Conservation (phyloP, 179 eudicot species). For the Sideroxylon spinosum region DNA sequence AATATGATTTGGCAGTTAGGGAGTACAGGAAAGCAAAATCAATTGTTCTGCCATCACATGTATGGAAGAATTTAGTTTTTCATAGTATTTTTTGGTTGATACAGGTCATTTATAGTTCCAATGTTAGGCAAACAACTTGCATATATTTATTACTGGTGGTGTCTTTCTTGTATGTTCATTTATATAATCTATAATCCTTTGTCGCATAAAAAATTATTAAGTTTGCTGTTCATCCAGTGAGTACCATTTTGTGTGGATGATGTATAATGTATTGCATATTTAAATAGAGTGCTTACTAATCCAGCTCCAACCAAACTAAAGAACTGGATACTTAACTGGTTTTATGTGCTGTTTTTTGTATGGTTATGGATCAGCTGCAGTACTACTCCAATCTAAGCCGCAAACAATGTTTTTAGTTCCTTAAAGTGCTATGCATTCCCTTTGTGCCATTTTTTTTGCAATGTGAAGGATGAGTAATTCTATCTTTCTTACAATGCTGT, state of each 20-base stretch:
- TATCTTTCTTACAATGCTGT: no score
- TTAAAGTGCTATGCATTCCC: no score
- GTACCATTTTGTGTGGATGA: no score
- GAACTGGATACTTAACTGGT: no score
- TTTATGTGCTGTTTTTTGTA: no score
- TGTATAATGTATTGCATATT: no score
- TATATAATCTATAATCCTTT: neutral
- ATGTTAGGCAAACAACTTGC: neutral
- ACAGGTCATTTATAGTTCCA: neutral
- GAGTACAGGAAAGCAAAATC: conserved; percentile 99
- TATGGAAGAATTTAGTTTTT: conserved; percentile 25
- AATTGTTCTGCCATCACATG: conserved; percentile 95
- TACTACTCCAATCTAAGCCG: neutral
- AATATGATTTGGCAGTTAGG: conserved; percentile 29
- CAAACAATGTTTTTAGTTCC: neutral
- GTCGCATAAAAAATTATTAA: no score
- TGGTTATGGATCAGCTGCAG: neutral
- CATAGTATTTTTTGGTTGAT: conserved; percentile 9
- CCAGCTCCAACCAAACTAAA: no score
- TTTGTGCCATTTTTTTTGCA: neutral
- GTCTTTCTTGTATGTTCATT: neutral
- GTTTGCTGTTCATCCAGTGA: no score
- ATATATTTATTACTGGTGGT: neutral
- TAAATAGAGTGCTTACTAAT: no score
- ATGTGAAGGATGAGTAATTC: neutral